Evolutionary conservation across 352 stramenopile species (phyloP).

Genomic region (Globisporangium splendens): DNA sequence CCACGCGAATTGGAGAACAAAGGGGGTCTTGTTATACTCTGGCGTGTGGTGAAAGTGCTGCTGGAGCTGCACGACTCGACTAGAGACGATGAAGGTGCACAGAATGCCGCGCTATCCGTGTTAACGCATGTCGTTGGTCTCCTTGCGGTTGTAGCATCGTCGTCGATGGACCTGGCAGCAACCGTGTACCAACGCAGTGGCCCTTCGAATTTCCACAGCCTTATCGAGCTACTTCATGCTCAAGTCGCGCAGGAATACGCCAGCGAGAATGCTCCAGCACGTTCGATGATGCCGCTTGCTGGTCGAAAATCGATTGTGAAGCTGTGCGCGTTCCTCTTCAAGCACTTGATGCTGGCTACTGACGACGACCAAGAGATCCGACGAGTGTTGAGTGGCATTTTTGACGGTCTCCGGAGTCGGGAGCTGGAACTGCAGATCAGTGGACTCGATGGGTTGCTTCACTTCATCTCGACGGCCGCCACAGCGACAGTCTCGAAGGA

Average conservation of each 20-base stretch:
- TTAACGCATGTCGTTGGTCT: conserved; percentile 46
- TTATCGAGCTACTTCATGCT: conserved; percentile 41
- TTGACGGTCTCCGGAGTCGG: conserved; percentile 69
- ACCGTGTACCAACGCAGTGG: conserved; percentile 24
- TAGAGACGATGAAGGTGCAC: conserved; percentile 2
- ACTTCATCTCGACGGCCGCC: conserved; percentile 59
- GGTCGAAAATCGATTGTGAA: conserved; percentile 66
- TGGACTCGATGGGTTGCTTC: conserved; percentile 65
- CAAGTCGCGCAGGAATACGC: conserved; percentile 58
- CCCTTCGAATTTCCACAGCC: conserved; percentile 11
- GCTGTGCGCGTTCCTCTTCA: conserved; percentile 73
- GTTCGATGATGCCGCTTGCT: conserved; percentile 25
- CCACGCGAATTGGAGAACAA: conserved; percentile 52
- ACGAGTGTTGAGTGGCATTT: conserved; percentile 44
- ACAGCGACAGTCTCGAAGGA: conserved; percentile 15
- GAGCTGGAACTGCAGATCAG: conserved; percentile 65
- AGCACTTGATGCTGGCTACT: conserved; percentile 51
- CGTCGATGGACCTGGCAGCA: conserved; percentile 46
- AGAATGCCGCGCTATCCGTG: conserved; percentile 23
- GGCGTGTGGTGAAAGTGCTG: conserved; percentile 35
- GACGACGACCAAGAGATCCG: conserved; percentile 49
- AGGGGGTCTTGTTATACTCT: conserved; percentile 53
- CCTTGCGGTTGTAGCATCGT: conserved; percentile 53
- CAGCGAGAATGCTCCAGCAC: conserved; percentile 9
- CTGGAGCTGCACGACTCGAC: conserved; percentile 20